Evolutionary conservation across 106 monocot species (phyloP), one percentile per base, ranked within the genome.

Genomic region (Allium sativum): DNA sequence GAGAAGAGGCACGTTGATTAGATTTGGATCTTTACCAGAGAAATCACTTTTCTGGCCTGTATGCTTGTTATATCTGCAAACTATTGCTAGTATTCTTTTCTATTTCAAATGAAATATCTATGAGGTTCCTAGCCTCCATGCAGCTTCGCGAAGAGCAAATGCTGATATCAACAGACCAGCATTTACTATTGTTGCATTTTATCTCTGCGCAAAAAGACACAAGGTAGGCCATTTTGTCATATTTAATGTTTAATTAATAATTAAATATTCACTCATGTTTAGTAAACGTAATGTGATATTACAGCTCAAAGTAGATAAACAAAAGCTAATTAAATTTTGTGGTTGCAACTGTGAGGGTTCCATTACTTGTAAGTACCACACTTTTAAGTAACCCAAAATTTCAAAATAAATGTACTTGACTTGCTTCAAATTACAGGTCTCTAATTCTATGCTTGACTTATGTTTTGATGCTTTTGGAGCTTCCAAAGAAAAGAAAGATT

Each of bases 401-500:
- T 12, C 12, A 47, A 47, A 47, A 47, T 47, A 47, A 8, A 47
- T 58, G 7, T 48, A 22, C 59, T 19, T 55, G 7, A 42, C 47
- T 19, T 68, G 18, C 48, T 46, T 68, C 0, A 48, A 64, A 15
- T n/a, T 62, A 45, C 69, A 98, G 96, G 82, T 98, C 48, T 73
- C 82, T 48, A 85, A 79, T 66, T 98, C 96, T 45, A 98, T 88
- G 91, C 74, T 47, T 47, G 96, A 98, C 52, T 84, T 98, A 4
- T 98, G 96, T 61, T 98, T 84, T 72, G 91, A 98, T 92, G 73
- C 73, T 59, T 84, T 92, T 77, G 96, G 88, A 40, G 70, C 80
- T 73, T 70, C 84, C 42, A 98, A 85, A 51, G 84, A 91, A 64
- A 98, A 88, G 76, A 88, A 79, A 72, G 83, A 91, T 67, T 51